Base-by-base conservation (phyloP, 2,329 filamentous ascomycete species). In the Epichloe uncinata region DNA sequence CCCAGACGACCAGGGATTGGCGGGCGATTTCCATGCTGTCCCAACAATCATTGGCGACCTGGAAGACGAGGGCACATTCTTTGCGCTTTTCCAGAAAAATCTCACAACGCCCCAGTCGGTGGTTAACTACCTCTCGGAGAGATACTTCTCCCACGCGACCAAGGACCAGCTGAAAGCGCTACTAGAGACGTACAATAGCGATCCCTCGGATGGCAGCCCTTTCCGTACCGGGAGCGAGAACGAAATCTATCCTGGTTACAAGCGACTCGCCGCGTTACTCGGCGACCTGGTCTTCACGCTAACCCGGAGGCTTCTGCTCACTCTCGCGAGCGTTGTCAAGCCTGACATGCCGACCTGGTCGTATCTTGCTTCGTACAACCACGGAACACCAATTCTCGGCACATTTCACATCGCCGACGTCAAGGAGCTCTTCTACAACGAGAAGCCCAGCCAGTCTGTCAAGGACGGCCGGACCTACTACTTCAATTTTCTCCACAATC, bases 241-340 rank as follows among this genome's bases (percentile, higher is more conserved):
- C 66, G 81, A 84, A 58, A 71, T 80, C 59, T 89, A 86, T 60
- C 84, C 86, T 0, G 77, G 86, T 55, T 90, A 81, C 72, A 91
- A 90, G 66, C 82, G 84, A 12, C 69, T 88, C 0, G 81, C 84
- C 2, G 85, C 86, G 35, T 77, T 91, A 26, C 69, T 90, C 0
- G 87, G 87, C 13, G 87, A 93, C 60, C 58, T 88, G 0, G 77
- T 78, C 1, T 91, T 93, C 66, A 90, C 82, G 0, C 71, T 93
- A 0, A 78, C 79, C 0, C 79, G 86, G 1, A 79, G 87, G 13
- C 53, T 74, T 5, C 82, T 86, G 62, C 74, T 93, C 20, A 60
- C 72, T 13, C 51, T 60, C 0, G 63, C 78, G 1, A 59, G 62
- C 0, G 49, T 66, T 1, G 66, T 69, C 13, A 73, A 79, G 54